These are phyloP conservation scores for Pseudogymnoascus sp. DNA, from an alignment of 2,329 filamentous ascomycete species.

Conservation along the genomic window DNA sequence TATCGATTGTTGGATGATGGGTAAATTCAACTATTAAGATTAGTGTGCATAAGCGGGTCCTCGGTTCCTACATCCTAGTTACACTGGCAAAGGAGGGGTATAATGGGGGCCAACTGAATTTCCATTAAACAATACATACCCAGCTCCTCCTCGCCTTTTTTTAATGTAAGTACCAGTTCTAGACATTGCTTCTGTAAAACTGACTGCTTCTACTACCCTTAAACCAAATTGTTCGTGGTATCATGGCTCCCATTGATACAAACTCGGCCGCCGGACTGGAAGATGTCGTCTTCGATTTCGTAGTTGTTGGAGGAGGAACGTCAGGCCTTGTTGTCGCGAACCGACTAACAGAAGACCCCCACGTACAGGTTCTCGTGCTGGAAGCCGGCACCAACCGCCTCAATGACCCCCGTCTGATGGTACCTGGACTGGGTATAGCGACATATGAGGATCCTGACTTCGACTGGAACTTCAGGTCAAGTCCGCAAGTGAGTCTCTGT, in stretches of 20 bases:
- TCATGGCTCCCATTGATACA: conserved; percentile 8
- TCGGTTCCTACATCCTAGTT: not conserved
- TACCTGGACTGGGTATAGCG: conserved; percentile 32
- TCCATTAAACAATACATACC: not conserved
- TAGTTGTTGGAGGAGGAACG: conserved; percentile 42
- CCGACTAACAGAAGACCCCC: conserved; percentile 34
- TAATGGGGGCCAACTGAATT: not conserved
- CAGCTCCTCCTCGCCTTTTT: not conserved
- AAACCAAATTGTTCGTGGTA: not conserved
- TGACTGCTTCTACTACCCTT: not conserved
- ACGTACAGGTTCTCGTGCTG: conserved; percentile 35
- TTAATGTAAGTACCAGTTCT: not conserved
- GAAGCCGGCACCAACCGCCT: conserved; percentile 35
- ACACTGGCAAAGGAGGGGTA: not conserved
- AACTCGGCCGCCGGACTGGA: not conserved
- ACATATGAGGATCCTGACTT: conserved; percentile 33
- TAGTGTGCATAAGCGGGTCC: not conserved
- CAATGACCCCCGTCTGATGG: conserved; percentile 33
- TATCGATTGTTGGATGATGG: not conserved
- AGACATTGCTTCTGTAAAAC: not conserved
- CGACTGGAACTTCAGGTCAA: conserved; percentile 34
- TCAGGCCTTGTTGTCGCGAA: conserved; percentile 39
- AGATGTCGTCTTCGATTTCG: conserved; percentile 33
- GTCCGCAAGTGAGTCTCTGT: conserved; percentile 32
- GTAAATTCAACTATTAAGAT: not conserved